These are phyloP conservation scores for Excoecaria cochinchinensis DNA, from an alignment of 345 rosid species.

Conservation along the genomic window DNA sequence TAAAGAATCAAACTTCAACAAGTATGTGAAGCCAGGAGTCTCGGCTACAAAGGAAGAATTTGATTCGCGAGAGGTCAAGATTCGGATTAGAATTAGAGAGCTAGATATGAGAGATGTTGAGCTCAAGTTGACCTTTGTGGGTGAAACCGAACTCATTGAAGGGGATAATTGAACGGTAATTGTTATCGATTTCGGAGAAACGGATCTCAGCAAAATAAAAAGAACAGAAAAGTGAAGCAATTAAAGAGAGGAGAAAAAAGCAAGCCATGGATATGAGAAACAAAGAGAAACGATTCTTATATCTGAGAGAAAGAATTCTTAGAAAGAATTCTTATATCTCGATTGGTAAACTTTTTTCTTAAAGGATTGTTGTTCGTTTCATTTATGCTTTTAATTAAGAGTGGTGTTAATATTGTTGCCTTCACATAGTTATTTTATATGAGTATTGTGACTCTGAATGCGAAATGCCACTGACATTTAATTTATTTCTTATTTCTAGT, in stretches of 20 bases:
- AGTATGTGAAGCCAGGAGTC: conserved; percentile 80
- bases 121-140: conserved; percentile 79
- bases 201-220: conserved; percentile 64
- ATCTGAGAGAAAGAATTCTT: no score
- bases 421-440: no score
- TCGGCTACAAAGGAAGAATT: conserved; percentile 90
- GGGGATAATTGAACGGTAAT: conserved; percentile 62
- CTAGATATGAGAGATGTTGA: conserved; percentile 51
- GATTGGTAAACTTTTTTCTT: no score
- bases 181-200: conserved; percentile 66
- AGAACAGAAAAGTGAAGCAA: conserved; percentile 28
- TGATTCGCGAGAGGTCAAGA: conserved; percentile 64
- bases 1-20: background rate
- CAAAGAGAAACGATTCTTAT: background rate
- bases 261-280: conserved; percentile 41
- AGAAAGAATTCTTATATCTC: no score
- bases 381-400: no score
- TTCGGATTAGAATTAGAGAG: conserved; percentile 54
- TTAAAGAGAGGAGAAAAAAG: conserved; percentile 14
- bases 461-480: no score
- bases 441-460: no score
- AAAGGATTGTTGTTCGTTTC: no score
- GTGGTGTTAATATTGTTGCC: no score
- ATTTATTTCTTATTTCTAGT: no score
- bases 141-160: conserved; percentile 90